Conservation (phyloP, 768 basidiomycete species). For the Clavaria fumosa region DNA sequence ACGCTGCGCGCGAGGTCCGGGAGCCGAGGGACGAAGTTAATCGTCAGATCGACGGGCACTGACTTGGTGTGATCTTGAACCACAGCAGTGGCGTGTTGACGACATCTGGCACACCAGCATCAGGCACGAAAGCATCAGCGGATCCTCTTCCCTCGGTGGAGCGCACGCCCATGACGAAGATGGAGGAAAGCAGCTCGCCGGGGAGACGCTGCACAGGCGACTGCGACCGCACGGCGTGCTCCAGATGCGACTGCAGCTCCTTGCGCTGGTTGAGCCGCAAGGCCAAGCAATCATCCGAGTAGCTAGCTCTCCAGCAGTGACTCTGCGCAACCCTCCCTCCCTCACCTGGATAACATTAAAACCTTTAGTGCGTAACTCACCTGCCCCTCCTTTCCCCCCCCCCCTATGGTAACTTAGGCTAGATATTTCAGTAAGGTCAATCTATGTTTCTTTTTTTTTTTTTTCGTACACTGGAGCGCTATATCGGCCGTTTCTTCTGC, state of each 20-base stretch:
- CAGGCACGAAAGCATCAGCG: conserved; percentile 55
- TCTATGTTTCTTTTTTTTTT: no score
- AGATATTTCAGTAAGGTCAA: no score
- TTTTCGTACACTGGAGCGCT: no score
- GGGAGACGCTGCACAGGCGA: conserved; percentile 72
- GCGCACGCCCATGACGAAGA: conserved; percentile 59
- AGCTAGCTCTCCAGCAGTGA: no score
- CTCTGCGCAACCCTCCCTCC: no score
- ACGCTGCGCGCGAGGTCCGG: conserved; percentile 41
- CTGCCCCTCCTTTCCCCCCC: no score
- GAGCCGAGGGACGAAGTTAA: conserved; percentile 61
- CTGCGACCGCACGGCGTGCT: conserved; percentile 62
- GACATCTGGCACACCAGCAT: conserved; percentile 73
- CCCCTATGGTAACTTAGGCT: no score
- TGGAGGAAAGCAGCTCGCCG: conserved; percentile 61
- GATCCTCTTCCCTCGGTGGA: conserved; percentile 52
- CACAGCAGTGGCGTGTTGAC: conserved; percentile 58
- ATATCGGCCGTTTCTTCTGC: no score
- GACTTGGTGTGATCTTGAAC: conserved; percentile 65
- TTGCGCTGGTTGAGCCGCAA: conserved; percentile 48
- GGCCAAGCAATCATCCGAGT: conserved; percentile 60
- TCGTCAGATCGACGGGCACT: conserved; percentile 55
- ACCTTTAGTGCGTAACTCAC: no score
- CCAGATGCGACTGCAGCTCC: conserved; percentile 52
- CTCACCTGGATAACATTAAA: no score